Conservation (phyloP, 805 yeast species). For the Kluyveromyces aestuarii region DNA sequence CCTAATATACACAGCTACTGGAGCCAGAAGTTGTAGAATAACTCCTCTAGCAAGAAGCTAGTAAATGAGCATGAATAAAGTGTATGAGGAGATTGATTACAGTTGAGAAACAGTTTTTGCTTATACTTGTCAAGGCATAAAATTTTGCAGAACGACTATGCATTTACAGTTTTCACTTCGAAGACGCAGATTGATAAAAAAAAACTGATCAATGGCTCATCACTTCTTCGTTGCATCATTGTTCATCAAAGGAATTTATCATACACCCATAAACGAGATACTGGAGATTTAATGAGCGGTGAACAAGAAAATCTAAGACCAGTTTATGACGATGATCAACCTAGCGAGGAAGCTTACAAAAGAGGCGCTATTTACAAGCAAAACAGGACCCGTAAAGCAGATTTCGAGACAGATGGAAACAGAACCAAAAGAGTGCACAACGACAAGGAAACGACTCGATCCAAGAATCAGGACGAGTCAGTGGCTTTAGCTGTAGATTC, state of each 20-base stretch:
- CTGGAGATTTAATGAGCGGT: not conserved
- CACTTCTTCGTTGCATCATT: not conserved
- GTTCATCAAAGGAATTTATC: slow-evolving; percentile 5
- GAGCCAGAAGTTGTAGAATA: not conserved
- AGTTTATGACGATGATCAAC: slow-evolving; percentile 28
- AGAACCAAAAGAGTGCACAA: not conserved
- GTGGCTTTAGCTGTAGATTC: slow-evolving; percentile 36
- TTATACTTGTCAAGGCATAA: too few species aligned
- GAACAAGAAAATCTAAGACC: slow-evolving; percentile 16
- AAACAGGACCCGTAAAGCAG: slow-evolving; percentile 25
- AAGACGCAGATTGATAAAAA: too few species aligned
- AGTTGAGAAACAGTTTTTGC: too few species aligned
- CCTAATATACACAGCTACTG: too few species aligned
- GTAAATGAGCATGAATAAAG: too few species aligned
- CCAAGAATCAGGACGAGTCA: slow-evolving; percentile 15
- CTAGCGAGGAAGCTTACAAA: slow-evolving; percentile 33
- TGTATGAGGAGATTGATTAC: too few species aligned
- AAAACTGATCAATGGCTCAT: not conserved
- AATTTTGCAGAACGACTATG: too few species aligned
- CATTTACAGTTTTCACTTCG: too few species aligned
- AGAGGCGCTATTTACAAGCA: slow-evolving; percentile 34
- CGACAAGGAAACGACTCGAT: slow-evolving; percentile 9
- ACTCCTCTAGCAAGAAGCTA: too few species aligned
- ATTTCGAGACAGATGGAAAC: slow-evolving; percentile 12
- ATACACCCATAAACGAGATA: not conserved